A percentile compares a stretch with the other conserved stretches of the same genome.
phyloP scores from a whole-genome alignment of 768 basidiomycete genomes.

The Leucogyrophana mollusca region DNA sequence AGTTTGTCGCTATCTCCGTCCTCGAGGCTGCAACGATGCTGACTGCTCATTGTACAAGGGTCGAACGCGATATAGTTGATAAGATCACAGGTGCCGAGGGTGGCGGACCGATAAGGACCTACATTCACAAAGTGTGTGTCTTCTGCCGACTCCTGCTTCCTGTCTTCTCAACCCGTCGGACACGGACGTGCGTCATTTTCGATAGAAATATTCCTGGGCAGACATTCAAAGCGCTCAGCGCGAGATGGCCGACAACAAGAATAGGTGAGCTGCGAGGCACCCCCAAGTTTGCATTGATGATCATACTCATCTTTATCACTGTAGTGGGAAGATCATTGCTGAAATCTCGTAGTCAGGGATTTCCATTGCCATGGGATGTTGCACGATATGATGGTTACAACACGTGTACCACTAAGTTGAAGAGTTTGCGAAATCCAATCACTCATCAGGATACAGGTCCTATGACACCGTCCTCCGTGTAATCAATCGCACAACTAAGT shows the following conservation, averaged over 20 bases:
- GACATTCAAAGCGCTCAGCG: constrained; percentile 77
- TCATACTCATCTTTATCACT: not conserved
- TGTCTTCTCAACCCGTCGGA: constrained; percentile 10
- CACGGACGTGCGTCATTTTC: constrained; percentile 9
- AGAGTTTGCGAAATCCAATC: too few relatives aligned
- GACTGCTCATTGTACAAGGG: constrained; percentile 33
- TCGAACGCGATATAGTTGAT: constrained; percentile 51
- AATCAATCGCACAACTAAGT: too few relatives aligned
- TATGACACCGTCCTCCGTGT: too few relatives aligned
- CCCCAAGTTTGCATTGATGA: constrained; percentile 3
- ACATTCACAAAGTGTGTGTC: constrained; percentile 69
- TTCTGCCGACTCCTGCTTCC: constrained; percentile 1
- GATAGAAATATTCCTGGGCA: constrained; percentile 76
- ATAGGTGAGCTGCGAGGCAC: constrained; percentile 30
- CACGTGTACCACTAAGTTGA: too few relatives aligned
- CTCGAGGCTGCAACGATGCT: not conserved
- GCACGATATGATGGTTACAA: too few relatives aligned
- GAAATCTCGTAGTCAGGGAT: constrained; percentile 16
- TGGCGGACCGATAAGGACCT: constrained; percentile 62
- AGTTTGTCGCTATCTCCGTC: constrained; percentile 33
- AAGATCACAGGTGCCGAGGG: constrained; percentile 60
- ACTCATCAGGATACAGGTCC: too few relatives aligned
- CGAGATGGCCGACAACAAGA: constrained; percentile 81
- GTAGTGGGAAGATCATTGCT: constrained; percentile 34
- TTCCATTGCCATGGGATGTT: too few relatives aligned